Evolutionary conservation across 495 filamentous ascomycete genomes (phyloP), one percentile per base, ranked within the genome.

Genomic region (Aspergillus heteromorphus): DNA sequence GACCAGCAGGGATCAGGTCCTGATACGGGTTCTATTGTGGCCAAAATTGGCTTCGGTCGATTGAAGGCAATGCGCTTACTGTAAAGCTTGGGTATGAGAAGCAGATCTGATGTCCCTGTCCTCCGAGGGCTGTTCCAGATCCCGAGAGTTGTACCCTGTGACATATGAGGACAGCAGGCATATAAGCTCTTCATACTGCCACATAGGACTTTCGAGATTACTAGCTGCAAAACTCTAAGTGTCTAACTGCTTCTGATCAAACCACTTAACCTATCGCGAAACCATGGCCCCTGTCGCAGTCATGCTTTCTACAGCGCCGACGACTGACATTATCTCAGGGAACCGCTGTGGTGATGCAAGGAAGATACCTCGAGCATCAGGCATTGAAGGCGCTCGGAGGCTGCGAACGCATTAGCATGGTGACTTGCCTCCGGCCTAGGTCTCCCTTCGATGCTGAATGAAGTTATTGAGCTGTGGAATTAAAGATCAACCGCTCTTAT

Each of bases 341-440:
- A 17, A 83, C 75, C 45, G 85, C 83, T 1, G 79, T 87, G 0
- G 73, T 89, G 7, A 72, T 90, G 45, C 86, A 90, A 68, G 87
- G 86, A 14, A 74, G 84, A 38, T 87, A 88, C 61, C 87, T 89
- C 55, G 79, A 82, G 47, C 87, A 90, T 60, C 79, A 83, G 63
- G 87, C 86, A 11, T 73, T 88, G 6, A 77, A 77, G 17, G 79
- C 85, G 0, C 75, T 83, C 9, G 83, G 84, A 18, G 73, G 75
- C 2, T 75, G 77, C 18, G 87, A 88, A 65, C 82, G 86, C 31
- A 85, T 88, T 70, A 87, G 82, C 20, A 84, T 87, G 75, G 86
- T 89, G 13, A 88, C 86, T 2, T 83, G 81, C 5, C 88, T 88
- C 71, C 78, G 87, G 6, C 84, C 85, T 4, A 75, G 73, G 19